phyloP scores from a whole-genome alignment of 441 rosid genomes.

The Pelargonium myrrhifolium region DNA sequence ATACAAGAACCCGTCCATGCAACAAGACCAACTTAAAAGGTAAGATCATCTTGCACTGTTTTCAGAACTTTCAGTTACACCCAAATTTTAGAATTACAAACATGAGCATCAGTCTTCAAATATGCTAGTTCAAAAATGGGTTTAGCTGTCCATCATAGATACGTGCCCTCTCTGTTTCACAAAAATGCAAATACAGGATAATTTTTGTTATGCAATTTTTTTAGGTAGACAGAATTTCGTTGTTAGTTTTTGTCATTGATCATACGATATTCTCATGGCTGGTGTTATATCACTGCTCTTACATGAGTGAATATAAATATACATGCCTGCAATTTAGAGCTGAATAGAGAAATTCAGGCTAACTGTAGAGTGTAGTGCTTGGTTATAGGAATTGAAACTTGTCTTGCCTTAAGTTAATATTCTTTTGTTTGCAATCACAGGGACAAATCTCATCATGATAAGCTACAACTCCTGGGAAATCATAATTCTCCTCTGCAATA shows the following conservation, averaged over 20 bases:
- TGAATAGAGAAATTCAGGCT: neutral
- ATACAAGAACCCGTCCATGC: conserved; percentile 35
- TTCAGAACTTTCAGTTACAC: too few relatives aligned
- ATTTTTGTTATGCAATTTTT: neutral
- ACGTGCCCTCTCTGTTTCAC: neutral
- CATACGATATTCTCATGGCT: conserved; percentile 7
- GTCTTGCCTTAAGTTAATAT: conserved; percentile 15
- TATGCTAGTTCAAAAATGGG: neutral
- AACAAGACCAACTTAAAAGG: conserved; percentile 60
- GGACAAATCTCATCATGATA: conserved; percentile 56
- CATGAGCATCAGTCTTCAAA: neutral
- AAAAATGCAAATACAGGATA: neutral
- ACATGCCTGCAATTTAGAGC: neutral
- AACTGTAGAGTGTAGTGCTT: too few relatives aligned
- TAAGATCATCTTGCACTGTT: too few relatives aligned
- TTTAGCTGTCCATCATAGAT: neutral
- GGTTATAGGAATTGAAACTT: neutral
- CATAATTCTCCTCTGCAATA: conserved; percentile 57
- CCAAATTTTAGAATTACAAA: too few relatives aligned
- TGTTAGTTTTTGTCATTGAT: conserved; percentile 5
- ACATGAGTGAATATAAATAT: neutral
- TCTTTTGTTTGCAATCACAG: conserved; percentile 39
- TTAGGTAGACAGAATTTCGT: neutral
- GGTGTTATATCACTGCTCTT: neutral
- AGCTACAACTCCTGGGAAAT: conserved; percentile 45